These are phyloP conservation scores for Globisporangium barbulae DNA, from an alignment of 352 stramenopile species.

Conservation along the genomic window DNA sequence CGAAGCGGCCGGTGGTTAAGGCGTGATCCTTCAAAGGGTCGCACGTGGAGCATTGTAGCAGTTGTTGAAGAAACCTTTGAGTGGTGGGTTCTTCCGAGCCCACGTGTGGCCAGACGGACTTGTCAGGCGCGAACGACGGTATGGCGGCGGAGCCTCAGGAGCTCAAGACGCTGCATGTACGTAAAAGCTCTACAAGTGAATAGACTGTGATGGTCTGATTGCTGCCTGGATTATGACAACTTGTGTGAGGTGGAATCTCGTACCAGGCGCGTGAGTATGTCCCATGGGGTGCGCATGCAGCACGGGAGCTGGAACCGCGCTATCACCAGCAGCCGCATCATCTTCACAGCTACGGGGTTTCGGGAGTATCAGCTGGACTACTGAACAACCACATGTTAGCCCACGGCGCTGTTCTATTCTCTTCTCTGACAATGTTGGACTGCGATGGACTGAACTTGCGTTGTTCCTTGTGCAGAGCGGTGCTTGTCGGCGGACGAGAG, in stretches of 20 bases:
- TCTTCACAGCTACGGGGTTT: constrained; percentile 17
- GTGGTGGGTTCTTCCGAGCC: background rate
- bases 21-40: constrained; percentile 1
- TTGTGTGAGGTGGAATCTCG: background rate
- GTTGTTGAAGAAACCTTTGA: background rate
- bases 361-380: constrained; percentile 24
- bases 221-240: background rate
- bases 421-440: background rate
- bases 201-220: background rate
- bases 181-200: background rate
- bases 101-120: background rate
- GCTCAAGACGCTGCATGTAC: constrained; percentile 19
- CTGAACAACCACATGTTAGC: constrained; percentile 51
- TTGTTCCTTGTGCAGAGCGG: constrained; percentile 27
- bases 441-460: background rate
- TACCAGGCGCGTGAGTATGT: constrained; percentile 39
- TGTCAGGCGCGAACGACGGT: background rate
- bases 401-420: background rate
- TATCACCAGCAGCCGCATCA: constrained; percentile 18
- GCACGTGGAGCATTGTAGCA: background rate
- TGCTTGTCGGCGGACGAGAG: constrained; percentile 58
- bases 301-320: constrained; percentile 21
- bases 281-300: constrained; percentile 40
- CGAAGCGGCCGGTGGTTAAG: background rate
- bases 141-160: constrained; percentile 14